phyloP scores from a whole-genome alignment of 1,284 basidiomycete species.

The Sanghuangporus weigelae region DNA sequence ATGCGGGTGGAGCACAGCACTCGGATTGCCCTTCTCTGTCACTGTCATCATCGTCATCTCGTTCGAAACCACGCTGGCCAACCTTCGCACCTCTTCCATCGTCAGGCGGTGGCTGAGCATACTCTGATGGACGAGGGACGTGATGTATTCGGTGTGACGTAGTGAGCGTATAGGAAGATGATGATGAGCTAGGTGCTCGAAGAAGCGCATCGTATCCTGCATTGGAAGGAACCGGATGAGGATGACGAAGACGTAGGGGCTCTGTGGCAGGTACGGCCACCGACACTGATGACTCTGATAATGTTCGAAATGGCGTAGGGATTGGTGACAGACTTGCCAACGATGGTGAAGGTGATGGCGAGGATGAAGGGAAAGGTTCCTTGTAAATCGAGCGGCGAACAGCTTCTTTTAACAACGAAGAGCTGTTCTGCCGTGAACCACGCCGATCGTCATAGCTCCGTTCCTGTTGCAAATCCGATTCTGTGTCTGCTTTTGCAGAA shows the following conservation, averaged over 20 bases:
- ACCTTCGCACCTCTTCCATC: neutral
- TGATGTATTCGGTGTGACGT: neutral
- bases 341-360: neutral
- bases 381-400: conserved; percentile 7
- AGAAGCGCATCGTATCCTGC: neutral
- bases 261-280: neutral
- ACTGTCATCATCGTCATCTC: neutral
- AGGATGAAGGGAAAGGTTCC: neutral
- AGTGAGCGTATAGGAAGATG: neutral
- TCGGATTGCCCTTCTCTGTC: neutral
- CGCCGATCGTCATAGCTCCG: neutral
- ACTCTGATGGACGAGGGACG: neutral
- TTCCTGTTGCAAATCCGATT: neutral
- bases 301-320: neutral
- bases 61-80: neutral
- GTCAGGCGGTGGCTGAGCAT: neutral
- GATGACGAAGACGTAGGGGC: neutral
- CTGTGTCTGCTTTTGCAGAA: neutral
- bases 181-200: neutral
- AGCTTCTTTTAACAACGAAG: neutral
- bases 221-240: neutral
- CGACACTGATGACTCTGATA: neutral
- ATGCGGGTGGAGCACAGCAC: conserved; percentile 8
- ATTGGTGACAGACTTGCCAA: neutral
- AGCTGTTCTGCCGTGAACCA: neutral